Percentiles rank a stretch among this genome's conserved stretches.
These are phyloP conservation scores for Diaporthe batatas DNA, from an alignment of 2,329 filamentous ascomycete genomes.

Conservation along the genomic window DNA sequence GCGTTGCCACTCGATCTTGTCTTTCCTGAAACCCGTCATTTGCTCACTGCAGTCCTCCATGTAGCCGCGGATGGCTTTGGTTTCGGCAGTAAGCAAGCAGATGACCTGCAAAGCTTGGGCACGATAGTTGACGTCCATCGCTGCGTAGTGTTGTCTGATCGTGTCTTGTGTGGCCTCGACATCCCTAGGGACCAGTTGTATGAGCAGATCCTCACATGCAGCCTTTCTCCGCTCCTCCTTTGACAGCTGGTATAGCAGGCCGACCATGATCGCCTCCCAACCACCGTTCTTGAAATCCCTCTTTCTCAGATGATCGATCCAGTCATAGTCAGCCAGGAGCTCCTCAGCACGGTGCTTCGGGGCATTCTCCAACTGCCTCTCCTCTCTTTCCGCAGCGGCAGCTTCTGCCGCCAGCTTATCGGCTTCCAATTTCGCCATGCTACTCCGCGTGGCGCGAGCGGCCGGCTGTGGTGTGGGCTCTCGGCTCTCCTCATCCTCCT, in stretches of 20 bases:
- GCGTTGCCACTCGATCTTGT: slow-evolving; percentile 93
- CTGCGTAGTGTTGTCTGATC: slow-evolving; percentile 78
- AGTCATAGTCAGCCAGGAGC: slow-evolving; percentile 79
- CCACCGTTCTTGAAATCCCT: slow-evolving; percentile 89
- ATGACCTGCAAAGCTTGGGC: slow-evolving; percentile 86
- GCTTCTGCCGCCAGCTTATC: slow-evolving; percentile 74
- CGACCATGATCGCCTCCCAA: slow-evolving; percentile 92
- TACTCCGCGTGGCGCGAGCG: slow-evolving; percentile 85
- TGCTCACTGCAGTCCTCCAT: slow-evolving; percentile 93
- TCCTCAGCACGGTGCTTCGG: slow-evolving; percentile 79
- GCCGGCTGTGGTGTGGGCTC: slow-evolving; percentile 78
- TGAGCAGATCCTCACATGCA: slow-evolving; percentile 83
- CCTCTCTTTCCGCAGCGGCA: slow-evolving; percentile 65
- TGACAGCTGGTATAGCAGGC: slow-evolving; percentile 86
- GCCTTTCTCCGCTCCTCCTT: slow-evolving; percentile 77
- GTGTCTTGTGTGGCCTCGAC: slow-evolving; percentile 81
- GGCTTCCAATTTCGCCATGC: slow-evolving; percentile 84
- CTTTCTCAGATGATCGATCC: slow-evolving; percentile 86
- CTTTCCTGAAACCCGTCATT: slow-evolving; percentile 95
- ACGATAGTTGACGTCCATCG: slow-evolving; percentile 85
- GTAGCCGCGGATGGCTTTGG: slow-evolving; percentile 86
- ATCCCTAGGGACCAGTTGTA: slow-evolving; percentile 83
- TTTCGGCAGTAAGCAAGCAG: slow-evolving; percentile 87
- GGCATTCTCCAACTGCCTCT: slow-evolving; percentile 60
- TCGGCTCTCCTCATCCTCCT: slow-evolving; percentile 68